phyloP scores from a whole-genome alignment of 345 rosid species.

The Euphorbia lathyris region DNA sequence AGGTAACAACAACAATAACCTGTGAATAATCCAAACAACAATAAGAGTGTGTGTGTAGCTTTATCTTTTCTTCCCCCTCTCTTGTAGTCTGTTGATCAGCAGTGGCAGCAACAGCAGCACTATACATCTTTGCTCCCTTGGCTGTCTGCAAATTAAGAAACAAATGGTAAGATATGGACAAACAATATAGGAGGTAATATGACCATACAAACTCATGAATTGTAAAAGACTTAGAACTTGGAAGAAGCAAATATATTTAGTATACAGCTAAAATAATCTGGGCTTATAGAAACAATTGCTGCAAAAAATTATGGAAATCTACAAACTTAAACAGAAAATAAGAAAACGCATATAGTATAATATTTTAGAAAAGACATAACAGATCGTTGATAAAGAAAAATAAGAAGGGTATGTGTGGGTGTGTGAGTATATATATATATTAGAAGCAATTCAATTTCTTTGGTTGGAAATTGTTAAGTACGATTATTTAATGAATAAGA shows the following conservation, averaged over 20 bases:
- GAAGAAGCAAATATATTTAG: background rate
- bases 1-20: conserved; percentile 35
- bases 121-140: conserved; percentile 71
- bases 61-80: conserved; percentile 82
- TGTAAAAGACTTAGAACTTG: no score
- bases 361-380: no score
- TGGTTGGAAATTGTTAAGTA: no score
- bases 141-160: conserved; percentile 55
- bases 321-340: background rate
- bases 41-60: conserved; percentile 82
- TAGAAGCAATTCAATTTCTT: no score
- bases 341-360: no score
- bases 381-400: no score
- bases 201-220: background rate
- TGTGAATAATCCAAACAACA: conserved; percentile 90
- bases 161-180: background rate
- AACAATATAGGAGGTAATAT: background rate
- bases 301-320: background rate
- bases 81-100: conserved; percentile 38
- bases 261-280: background rate
- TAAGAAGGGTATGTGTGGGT: no score
- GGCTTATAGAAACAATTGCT: background rate
- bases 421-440: no score
- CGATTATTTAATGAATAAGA: no score
- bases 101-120: conserved; percentile 75